These are phyloP conservation scores for Luzula sylvatica DNA, from an alignment of 176 grass and related monocot species.

Conservation along the genomic window DNA sequence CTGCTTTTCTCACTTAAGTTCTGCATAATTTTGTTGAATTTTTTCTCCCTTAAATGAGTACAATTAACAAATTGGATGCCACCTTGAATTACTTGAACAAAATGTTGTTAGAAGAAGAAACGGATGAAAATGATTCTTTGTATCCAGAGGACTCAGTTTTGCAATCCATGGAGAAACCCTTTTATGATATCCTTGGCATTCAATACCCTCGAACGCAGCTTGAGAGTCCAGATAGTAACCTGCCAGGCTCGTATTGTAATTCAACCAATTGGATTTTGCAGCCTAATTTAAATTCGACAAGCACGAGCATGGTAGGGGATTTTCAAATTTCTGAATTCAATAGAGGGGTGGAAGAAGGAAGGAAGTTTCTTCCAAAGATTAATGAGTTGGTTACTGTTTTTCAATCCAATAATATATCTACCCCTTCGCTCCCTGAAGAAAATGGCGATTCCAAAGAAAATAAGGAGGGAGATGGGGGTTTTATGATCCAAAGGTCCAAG, in stretches of 20 bases:
- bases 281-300: neutral
- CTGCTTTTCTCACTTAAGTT: no score
- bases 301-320: neutral
- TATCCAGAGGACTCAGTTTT: slow-evolving; percentile 19
- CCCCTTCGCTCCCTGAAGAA: neutral
- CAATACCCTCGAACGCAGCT: slow-evolving; percentile 5
- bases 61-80: slow-evolving; percentile 7
- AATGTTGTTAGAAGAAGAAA: slow-evolving; percentile 37
- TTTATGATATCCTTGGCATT: slow-evolving; percentile 27
- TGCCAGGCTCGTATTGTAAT: neutral
- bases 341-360: slow-evolving; percentile 32
- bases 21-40: no score
- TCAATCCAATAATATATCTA: slow-evolving; percentile 6
- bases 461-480: neutral
- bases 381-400: slow-evolving; percentile 13
- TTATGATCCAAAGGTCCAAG: neutral
- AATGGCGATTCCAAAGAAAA: neutral
- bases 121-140: slow-evolving; percentile 25
- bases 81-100: slow-evolving; percentile 30
- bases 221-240: neutral
- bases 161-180: slow-evolving; percentile 21
- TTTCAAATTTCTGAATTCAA: slow-evolving; percentile 22
- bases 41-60: no score
- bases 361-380: slow-evolving; percentile 27
- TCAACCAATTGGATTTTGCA: neutral